Evolutionary conservation across 2,329 filamentous ascomycete species (phyloP), one percentile per base, ranked within the genome.

Genomic region (Fusarium sp.): DNA sequence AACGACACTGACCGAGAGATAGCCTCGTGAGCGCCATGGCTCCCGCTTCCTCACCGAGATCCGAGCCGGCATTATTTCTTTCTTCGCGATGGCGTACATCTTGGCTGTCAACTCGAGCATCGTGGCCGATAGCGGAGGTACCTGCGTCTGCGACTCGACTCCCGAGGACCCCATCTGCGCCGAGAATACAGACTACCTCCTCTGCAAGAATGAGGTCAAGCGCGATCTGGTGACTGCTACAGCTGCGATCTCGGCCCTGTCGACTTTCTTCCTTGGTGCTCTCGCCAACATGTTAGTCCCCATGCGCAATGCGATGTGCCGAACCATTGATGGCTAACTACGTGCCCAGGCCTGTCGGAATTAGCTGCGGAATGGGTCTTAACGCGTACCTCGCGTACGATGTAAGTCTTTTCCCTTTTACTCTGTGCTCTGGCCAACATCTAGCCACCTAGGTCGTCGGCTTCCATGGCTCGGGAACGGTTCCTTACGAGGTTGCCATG

Each of bases 171-270:
- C 67, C 5, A 64, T 85, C 13, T 93, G 92, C 81, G 75, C 78
- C 43, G 70, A 70, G 54, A 86, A 93, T 79, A 78, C 85, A 8
- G 88, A 88, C 23, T 95, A 95, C 76, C 80, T 88, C 71, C 83
- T 92, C n/a, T 95, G 93, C 80, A 83, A 86, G 73, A 82, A 87
- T 77, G 88, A 88, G 73, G 81, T 96, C 80, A 93, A 93, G 82
- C 91, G 94, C 30, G 95, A 97, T 80, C 84, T 95, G 41, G 92
- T 97, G 64, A 97, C 95, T 10, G 94, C 93, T 13, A 97, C 95
- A 7, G 94, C 95, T 50, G 94, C 94, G 63, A 95, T 97, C 75
- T 89, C 94, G 16, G 93, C 94, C 27, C 84, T 97, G 56, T 90
- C 93, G 5, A 92, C 91, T n/a, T 95, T 97, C 83, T 92, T 88